Conservation (phyloP, 441 rosid genomes). For the Dalechampia spathulata region DNA sequence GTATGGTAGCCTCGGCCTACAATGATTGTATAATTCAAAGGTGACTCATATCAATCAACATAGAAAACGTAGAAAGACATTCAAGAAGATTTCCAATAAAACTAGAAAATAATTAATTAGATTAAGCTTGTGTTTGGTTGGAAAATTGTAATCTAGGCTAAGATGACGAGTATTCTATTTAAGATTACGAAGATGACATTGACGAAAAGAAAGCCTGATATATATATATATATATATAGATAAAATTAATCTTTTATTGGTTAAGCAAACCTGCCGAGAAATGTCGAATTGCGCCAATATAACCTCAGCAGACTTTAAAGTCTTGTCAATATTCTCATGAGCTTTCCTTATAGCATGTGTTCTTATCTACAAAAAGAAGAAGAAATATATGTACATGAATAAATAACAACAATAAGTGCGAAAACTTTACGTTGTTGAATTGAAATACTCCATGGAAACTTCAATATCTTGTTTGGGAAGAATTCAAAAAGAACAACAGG, state of each 20-base stretch:
- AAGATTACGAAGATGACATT: neutral
- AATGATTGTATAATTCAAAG: slow-evolving; percentile 9
- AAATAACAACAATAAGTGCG: no score
- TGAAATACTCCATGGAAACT: no score
- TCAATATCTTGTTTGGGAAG: no score
- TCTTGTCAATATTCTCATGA: slow-evolving; percentile 90
- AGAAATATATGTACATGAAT: no score
- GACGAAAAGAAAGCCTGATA: neutral
- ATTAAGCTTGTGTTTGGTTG: neutral
- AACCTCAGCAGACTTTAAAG: slow-evolving; percentile 86
- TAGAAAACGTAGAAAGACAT: neutral
- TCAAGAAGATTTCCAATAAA: no score
- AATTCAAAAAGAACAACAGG: no score
- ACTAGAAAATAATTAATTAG: no score
- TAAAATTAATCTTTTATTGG: no score
- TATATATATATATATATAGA: no score
- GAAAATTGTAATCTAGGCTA: neutral
- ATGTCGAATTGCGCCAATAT: slow-evolving; percentile 72
- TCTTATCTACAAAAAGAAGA: slow-evolving; percentile 46
- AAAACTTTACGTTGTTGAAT: no score
- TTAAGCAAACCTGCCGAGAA: slow-evolving; percentile 70
- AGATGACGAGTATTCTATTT: no score
- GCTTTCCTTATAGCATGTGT: slow-evolving; percentile 94
- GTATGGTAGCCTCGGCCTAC: slow-evolving; percentile 90
- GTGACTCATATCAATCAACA: neutral